Evolutionary conservation across 169 alveolate genomes (phyloP).

Genomic region (Eimeria maxima): DNA sequence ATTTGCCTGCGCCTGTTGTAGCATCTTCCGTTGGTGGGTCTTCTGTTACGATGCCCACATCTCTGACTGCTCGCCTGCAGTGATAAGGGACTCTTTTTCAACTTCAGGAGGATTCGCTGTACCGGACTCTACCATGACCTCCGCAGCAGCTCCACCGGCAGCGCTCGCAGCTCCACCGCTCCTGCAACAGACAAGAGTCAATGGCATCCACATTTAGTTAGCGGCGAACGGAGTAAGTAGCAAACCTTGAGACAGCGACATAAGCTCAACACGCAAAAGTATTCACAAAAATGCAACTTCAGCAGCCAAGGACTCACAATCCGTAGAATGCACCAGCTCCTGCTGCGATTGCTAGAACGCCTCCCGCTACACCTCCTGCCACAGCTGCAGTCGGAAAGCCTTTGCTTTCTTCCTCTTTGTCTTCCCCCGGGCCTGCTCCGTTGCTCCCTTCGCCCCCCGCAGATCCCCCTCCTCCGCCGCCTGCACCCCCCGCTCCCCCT

Average conservation of each 20-base stretch:
- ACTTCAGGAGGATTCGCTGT: slow-evolving; percentile 48
- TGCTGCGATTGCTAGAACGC: slow-evolving; percentile 72
- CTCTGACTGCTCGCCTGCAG: slow-evolving; percentile 72
- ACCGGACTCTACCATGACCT: slow-evolving; percentile 24
- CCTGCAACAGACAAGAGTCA: background rate
- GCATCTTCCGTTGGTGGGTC: background rate
- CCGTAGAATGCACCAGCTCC: slow-evolving; percentile 74
- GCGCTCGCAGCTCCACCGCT: slow-evolving; percentile 38
- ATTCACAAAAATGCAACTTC: background rate
- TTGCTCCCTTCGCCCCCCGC: background rate
- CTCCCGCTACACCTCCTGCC: slow-evolving; percentile 82
- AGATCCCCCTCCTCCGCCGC: background rate
- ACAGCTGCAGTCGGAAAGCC: slow-evolving; percentile 67
- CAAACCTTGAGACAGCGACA: background rate
- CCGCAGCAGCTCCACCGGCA: slow-evolving; percentile 39
- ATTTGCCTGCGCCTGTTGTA: background rate
- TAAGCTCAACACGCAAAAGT: background rate
- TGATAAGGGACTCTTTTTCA: slow-evolving; percentile 74
- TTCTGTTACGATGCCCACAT: slow-evolving; percentile 78
- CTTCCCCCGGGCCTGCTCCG: background rate
- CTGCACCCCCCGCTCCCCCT: slow-evolving; percentile 31
- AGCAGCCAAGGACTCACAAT: background rate
- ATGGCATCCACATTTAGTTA: background rate
- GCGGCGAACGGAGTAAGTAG: background rate
- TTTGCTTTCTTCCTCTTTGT: slow-evolving; percentile 39